A percentile compares a stretch with the other conserved stretches of the same genome.
These are phyloP conservation scores for Colletotrichum godetiae DNA, from an alignment of 2,329 filamentous ascomycete genomes.

Conservation along the genomic window DNA sequence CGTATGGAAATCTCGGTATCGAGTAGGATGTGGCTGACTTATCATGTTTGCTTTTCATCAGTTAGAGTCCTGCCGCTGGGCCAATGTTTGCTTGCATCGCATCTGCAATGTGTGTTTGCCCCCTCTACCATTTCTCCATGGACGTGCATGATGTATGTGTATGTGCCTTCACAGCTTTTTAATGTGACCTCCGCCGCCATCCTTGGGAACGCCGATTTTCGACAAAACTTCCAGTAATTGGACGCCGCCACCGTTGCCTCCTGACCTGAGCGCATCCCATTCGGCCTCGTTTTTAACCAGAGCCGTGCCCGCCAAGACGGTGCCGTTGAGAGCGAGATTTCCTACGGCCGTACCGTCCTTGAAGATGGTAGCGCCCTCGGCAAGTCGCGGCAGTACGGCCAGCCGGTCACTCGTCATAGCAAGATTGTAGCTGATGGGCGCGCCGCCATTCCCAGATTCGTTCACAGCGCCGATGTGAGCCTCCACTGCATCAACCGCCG, in stretches of 20 bases:
- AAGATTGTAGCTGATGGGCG: constrained; percentile 72
- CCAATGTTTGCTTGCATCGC: constrained; percentile 20
- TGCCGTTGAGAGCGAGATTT: constrained; percentile 67
- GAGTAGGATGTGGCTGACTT: constrained; percentile 10
- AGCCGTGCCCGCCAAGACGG: constrained; percentile 72
- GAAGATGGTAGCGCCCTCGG: constrained; percentile 58
- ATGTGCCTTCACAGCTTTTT: constrained; percentile 22
- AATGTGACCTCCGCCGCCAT: not conserved
- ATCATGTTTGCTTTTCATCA: constrained; percentile 19
- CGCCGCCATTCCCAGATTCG: constrained; percentile 50
- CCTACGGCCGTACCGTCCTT: constrained; percentile 50
- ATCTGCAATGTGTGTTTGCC: constrained; percentile 5
- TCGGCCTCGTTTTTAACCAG: constrained; percentile 69
- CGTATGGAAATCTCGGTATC: not conserved
- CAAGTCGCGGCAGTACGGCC: constrained; percentile 64
- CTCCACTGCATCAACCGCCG: constrained; percentile 53
- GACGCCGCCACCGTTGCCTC: constrained; percentile 2
- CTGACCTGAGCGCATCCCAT: constrained; percentile 63
- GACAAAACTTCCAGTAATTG: constrained; percentile 51
- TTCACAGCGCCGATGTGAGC: constrained; percentile 28
- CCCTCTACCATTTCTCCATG: not conserved
- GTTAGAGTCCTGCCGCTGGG: constrained; percentile 32
- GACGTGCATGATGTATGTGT: not conserved
- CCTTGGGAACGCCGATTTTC: constrained; percentile 51
- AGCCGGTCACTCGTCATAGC: constrained; percentile 66